These are phyloP conservation scores for Alliaria petiolata DNA, from an alignment of 345 rosid species.

Conservation along the genomic window DNA sequence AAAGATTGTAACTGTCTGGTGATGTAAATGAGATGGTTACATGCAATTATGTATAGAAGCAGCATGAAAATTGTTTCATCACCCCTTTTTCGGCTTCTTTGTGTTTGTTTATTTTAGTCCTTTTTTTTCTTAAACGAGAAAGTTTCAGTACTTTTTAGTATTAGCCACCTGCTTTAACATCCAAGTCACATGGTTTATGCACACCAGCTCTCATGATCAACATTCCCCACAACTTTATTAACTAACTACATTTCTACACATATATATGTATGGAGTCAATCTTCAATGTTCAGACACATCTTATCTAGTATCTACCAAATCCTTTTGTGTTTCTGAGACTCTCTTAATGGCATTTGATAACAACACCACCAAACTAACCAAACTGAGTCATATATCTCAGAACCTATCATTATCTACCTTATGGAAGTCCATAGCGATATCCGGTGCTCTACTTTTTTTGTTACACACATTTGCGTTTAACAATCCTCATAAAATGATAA, in stretches of 20 bases:
- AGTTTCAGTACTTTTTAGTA: background rate
- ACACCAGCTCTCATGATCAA: slow-evolving; percentile 26
- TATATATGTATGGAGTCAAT: background rate
- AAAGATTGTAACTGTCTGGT: background rate
- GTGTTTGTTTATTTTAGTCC: background rate
- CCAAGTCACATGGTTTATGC: slow-evolving; percentile 30
- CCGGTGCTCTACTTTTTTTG: slow-evolving; percentile 27
- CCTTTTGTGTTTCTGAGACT: background rate
- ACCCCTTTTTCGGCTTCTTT: background rate
- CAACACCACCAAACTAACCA: slow-evolving; percentile 12
- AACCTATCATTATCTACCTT: slow-evolving; percentile 24
- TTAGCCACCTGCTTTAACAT: background rate
- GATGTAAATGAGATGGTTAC: background rate
- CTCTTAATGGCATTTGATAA: slow-evolving; percentile 31
- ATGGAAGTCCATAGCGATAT: slow-evolving; percentile 27
- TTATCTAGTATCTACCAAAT: background rate
- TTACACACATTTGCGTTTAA: slow-evolving; percentile 21
- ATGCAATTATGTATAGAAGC: slow-evolving; percentile 17
- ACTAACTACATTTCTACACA: background rate
- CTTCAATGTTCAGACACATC: background rate
- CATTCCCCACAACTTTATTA: slow-evolving; percentile 8
- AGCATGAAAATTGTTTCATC: slow-evolving; percentile 5
- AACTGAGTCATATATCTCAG: slow-evolving; percentile 20
- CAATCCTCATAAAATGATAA: slow-evolving; percentile 17
- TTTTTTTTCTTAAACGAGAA: slow-evolving; percentile 7